Conservation (phyloP, 2,329 filamentous ascomycete genomes). For the Thyridium curvatum region DNA sequence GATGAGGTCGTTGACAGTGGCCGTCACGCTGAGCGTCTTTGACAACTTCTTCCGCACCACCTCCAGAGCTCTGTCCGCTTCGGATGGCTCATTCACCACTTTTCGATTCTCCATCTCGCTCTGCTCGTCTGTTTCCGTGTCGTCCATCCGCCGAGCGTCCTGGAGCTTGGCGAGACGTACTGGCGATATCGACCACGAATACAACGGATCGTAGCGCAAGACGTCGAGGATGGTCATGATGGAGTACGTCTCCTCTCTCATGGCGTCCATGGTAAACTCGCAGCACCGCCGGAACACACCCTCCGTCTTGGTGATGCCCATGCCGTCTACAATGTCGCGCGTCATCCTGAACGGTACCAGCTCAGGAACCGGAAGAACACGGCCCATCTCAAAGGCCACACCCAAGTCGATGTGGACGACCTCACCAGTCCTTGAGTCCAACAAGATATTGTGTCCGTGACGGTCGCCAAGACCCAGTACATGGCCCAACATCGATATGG, state of each 20-base stretch:
- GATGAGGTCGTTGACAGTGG: conserved; percentile 94
- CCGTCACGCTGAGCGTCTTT: conserved; percentile 88
- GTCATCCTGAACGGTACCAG: conserved; percentile 93
- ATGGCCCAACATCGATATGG: conserved; percentile 91
- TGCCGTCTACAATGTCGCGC: conserved; percentile 90
- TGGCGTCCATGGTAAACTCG: conserved; percentile 90
- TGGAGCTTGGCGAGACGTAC: conserved; percentile 59
- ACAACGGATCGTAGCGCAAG: conserved; percentile 92
- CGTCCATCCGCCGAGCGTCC: conserved; percentile 48
- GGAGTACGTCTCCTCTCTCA: conserved; percentile 90
- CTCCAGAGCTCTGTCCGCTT: conserved; percentile 86
- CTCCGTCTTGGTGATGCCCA: conserved; percentile 93
- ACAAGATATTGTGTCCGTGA: conserved; percentile 93
- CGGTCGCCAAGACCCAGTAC: conserved; percentile 89
- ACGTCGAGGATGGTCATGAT: conserved; percentile 99
- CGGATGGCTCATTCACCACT: conserved; percentile 52
- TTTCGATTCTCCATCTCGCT: conserved; percentile 33
- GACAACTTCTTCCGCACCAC: conserved; percentile 94
- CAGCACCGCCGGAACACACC: conserved; percentile 97
- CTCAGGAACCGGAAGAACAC: conserved; percentile 91
- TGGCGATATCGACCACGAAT: conserved; percentile 87
- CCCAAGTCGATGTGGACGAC: conserved; percentile 96
- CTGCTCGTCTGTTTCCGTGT: conserved; percentile 23
- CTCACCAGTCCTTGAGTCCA: conserved; percentile 85
- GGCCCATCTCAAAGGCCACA: conserved; percentile 93